Base-by-base conservation (phyloP, 306 rosid genomes). In the Mimosa pudica region DNA sequence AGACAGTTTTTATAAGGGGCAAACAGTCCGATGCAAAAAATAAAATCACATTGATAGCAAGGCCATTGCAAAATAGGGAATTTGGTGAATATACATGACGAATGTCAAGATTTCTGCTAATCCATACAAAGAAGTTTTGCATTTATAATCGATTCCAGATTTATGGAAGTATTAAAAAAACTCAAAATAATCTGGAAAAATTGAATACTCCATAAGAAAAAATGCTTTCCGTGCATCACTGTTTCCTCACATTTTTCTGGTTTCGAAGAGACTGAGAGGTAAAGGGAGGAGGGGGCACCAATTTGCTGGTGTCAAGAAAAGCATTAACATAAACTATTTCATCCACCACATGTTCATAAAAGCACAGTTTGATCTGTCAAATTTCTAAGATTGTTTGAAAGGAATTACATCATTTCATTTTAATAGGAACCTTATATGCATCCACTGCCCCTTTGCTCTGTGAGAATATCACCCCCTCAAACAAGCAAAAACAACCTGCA, bases 1-100 rank as follows among this genome's bases (percentile, higher is more conserved):
- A 54, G 71, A 57, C 75, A 66, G 38, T 48, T 54, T 65, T 78
- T 41, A 4, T 52, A 82, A n/a, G 67, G 85, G 71, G 49, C 14
- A 18, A 47, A 45, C 62, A 73, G 70, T 42, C 30, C 17, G 41
- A 75, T 12, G 51, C 46, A 54, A 54, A 54, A 11, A 42, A 38
- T 35, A 46, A 48, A 35, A 4, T 24, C 30, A 51, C 13, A 51
- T 12, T 1, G 49, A 44, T 63, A 71, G 66, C 58, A 44, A 62
- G 75, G 57, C 20, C 78, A 70, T 11, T 33, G 32, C 17, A 70
- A 69, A 16, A 54, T 17, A 9, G 14, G 35, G 48, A 58, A 33
- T 10, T 55, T 10, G 11, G n/a, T 38, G 18, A 20, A 20, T 3
- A 70, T 10, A 18, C 8, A 13, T 18, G 13, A 30, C 62, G 45